A percentile compares a stretch with the other conserved stretches of the same genome.
Conservation (phyloP, 345 rosid genomes). For the Toxicodendron radicans region DNA sequence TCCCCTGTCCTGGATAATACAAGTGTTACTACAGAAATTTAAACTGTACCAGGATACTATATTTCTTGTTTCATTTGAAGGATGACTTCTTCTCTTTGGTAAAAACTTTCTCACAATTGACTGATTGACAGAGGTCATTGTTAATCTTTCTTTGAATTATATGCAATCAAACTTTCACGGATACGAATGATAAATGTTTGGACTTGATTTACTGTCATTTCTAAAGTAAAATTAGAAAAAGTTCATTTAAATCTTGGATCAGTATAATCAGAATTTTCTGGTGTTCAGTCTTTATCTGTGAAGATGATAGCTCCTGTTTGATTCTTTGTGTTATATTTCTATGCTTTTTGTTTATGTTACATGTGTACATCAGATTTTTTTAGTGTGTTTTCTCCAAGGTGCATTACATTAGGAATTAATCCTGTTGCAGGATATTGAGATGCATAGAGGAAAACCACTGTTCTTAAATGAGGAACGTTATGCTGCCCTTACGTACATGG, state of each 20-base stretch:
- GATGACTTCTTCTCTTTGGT: not conserved
- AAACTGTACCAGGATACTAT: not conserved
- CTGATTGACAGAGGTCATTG: not conserved
- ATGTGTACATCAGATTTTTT: not conserved
- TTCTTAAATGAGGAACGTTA: constrained; percentile 97
- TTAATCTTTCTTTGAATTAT: too few relatives aligned
- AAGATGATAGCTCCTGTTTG: not conserved
- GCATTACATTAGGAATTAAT: not conserved
- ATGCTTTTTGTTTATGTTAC: not conserved
- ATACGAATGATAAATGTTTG: not conserved
- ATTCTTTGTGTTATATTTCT: not conserved
- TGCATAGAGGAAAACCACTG: constrained; percentile 81
- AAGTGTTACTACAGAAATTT: not conserved
- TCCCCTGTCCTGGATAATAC: not conserved
- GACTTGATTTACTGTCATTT: not conserved
- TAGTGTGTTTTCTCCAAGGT: not conserved
- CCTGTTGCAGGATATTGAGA: constrained; percentile 61
- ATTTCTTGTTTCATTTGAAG: not conserved
- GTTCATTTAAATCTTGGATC: not conserved
- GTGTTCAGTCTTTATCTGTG: not conserved
- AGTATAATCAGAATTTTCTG: not conserved
- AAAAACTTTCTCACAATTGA: not conserved
- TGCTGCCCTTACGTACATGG: constrained; percentile 83
- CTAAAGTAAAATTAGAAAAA: too few relatives aligned
- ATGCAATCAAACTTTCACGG: not conserved